Conservation (phyloP, 495 filamentous ascomycete species). For the Hamigera avellanea region DNA sequence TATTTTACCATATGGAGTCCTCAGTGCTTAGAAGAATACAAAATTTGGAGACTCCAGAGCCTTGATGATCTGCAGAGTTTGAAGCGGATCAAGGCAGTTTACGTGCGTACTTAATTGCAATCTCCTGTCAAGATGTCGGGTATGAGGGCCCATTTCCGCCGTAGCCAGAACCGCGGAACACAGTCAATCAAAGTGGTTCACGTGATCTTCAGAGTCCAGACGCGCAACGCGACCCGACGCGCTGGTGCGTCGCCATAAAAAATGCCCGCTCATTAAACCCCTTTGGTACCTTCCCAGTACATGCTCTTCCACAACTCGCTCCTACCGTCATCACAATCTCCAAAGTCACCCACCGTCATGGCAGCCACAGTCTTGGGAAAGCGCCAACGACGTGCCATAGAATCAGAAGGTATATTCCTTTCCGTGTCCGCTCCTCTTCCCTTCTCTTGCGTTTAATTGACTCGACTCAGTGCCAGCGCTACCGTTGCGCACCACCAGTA, state of each 20-base stretch:
- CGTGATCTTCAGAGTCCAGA: too few relatives aligned
- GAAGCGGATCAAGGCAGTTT: too few relatives aligned
- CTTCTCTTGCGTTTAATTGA: conserved; percentile 8
- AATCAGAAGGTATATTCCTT: conserved; percentile 41
- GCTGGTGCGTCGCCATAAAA: conserved; percentile 1
- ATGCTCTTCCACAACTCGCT: conserved; percentile 8
- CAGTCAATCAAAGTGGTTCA: too few relatives aligned
- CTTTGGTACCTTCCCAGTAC: conserved; percentile 19
- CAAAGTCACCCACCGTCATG: conserved; percentile 33
- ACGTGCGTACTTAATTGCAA: too few relatives aligned
- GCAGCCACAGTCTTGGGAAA: conserved; percentile 58
- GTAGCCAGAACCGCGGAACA: too few relatives aligned
- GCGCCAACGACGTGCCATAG: conserved; percentile 48
- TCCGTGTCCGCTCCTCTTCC: conserved; percentile 4
- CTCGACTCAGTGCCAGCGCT: conserved; percentile 22
- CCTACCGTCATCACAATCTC: conserved; percentile 7
- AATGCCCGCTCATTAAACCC: conserved; percentile 15
- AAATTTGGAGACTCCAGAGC: too few relatives aligned
- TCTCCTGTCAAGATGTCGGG: too few relatives aligned
- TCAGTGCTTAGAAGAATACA: too few relatives aligned
- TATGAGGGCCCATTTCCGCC: too few relatives aligned
- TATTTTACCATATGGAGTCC: too few relatives aligned
- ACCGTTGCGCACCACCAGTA: conserved; percentile 44
- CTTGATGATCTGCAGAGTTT: too few relatives aligned
- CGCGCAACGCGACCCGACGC: conserved; percentile 8